Evolutionary conservation across 164 flowering plant genomes (phyloP), one percentile per base, ranked within the genome.

Genomic region (Aristolochia californica): DNA sequence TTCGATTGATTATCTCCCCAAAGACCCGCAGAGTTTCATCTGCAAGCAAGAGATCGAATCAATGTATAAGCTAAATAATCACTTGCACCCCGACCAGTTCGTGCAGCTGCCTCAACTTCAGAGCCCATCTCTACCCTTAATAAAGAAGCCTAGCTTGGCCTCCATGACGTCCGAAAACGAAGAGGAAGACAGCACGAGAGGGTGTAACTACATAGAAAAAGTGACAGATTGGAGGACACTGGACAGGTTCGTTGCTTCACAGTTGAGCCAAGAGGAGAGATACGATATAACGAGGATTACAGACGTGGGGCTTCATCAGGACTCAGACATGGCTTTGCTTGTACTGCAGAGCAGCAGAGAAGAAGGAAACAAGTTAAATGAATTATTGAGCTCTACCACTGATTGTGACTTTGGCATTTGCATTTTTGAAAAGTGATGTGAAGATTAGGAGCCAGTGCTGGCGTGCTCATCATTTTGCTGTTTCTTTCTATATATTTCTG

Each of bases 221-320:
- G 87, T 85, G 68, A 81, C 87, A 1, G 96, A 87, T 62, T 91
- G 98, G 98, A 84, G 96, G 60, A 84, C 78, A 12, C 80, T 91
- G 12, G 98, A 91, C 69, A 86, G 77, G 81, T 83, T 91, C 71
- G 96, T 88, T 21, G 98, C 98, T 13, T 86, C 97, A 16, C 97
- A 91, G 63, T 52, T 87, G 78, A 87, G 97, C 57, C 95, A 89
- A n/a, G 88, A 74, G 57, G 79, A 79, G 26, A 60, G 71, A 55
- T 67, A 47, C 62, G 77, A 56, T 34, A n/a, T 61, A 44, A 30
- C 74, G 59, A 43, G 75, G 74, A 45, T 57, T 45, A 55, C 73
- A 47, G 57, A 78, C 70, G 74, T 73, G 55, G 78, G 53, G 23
- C 58, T 13, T 18, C 58, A 66, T 58, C 25, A 66, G 54, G 52